Percentiles rank a stretch among this genome's conserved stretches.
Evolutionary conservation across 345 rosid species (phyloP).

Genomic region (Euphorbia pulcherrima): DNA sequence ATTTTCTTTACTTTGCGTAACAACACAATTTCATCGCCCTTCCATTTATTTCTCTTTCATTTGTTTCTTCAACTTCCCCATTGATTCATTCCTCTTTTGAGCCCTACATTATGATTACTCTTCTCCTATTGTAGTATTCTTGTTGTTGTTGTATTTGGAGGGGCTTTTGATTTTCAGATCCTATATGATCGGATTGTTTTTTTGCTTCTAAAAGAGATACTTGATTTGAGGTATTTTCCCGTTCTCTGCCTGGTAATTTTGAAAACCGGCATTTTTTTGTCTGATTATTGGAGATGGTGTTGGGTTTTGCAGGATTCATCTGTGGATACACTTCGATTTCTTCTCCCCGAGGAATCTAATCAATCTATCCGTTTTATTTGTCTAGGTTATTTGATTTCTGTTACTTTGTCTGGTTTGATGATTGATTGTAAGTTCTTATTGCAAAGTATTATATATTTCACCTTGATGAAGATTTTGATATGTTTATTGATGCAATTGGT

Average conservation of each 20-base stretch:
- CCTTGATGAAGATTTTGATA: too few species aligned
- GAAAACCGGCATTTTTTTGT: background rate
- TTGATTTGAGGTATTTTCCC: constrained; percentile 17
- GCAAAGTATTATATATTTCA: too few species aligned
- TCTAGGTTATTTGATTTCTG: constrained; percentile 10
- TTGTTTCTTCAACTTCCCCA: constrained; percentile 4
- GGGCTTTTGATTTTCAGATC: constrained; percentile 22
- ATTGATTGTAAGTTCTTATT: background rate
- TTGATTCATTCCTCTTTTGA: constrained; percentile 1
- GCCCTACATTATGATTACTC: constrained; percentile 1
- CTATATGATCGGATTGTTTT: constrained; percentile 28
- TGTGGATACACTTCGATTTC: background rate
- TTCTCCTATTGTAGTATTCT: background rate
- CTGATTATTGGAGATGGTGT: background rate
- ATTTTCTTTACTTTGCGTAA: constrained; percentile 15
- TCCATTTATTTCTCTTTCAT: constrained; percentile 7
- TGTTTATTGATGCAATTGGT: background rate
- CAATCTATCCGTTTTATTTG: background rate
- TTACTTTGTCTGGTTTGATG: too few species aligned
- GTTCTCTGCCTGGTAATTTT: background rate
- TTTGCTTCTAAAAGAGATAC: background rate
- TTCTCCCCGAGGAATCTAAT: background rate
- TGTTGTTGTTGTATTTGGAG: constrained; percentile 14
- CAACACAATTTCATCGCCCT: background rate
- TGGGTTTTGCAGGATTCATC: constrained; percentile 17